These are phyloP conservation scores for Hanseniaspora lindneri DNA, from an alignment of 805 yeast species.

Conservation along the genomic window DNA sequence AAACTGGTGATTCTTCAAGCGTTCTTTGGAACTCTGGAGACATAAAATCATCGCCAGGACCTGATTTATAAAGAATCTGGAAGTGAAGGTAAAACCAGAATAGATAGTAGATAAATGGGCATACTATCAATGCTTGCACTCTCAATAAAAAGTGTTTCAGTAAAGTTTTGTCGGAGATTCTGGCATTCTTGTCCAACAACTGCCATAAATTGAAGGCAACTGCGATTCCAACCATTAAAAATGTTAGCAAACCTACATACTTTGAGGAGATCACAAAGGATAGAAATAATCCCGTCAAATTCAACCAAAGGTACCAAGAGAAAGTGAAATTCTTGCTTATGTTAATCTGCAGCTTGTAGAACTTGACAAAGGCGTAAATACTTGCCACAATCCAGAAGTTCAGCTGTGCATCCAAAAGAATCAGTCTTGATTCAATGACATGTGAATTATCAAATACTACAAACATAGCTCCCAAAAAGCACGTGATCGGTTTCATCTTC, in stretches of 20 bases:
- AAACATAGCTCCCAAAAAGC: slow-evolving; percentile 61
- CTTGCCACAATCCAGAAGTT: slow-evolving; percentile 73
- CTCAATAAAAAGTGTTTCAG: slow-evolving; percentile 66
- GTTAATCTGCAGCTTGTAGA: slow-evolving; percentile 51
- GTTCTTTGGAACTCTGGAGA: slow-evolving; percentile 91
- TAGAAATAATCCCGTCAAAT: slow-evolving; percentile 69
- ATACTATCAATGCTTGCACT: slow-evolving; percentile 52
- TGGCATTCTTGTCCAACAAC: slow-evolving; percentile 58
- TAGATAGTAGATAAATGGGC: slow-evolving; percentile 73
- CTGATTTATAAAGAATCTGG: slow-evolving; percentile 66
- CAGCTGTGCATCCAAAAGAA: slow-evolving; percentile 82
- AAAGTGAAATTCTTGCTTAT: slow-evolving; percentile 45
- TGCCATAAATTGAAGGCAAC: slow-evolving; percentile 82
- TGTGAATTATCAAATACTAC: slow-evolving; percentile 86
- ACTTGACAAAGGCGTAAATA: slow-evolving; percentile 64
- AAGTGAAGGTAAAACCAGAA: slow-evolving; percentile 91
- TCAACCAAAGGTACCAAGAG: slow-evolving; percentile 82
- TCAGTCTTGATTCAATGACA: slow-evolving; percentile 78
- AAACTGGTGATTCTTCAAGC: slow-evolving; percentile 68
- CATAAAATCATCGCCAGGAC: slow-evolving; percentile 95
- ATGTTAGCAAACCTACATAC: slow-evolving; percentile 91
- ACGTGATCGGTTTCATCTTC: slow-evolving; percentile 65
- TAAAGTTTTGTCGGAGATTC: slow-evolving; percentile 47
- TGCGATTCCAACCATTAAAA: slow-evolving; percentile 74
- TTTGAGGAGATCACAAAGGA: slow-evolving; percentile 92